Percentiles rank a stretch among this genome's conserved stretches.
Evolutionary conservation across 129 eudicot species (phyloP).

Genomic region (Deinandra increscens): DNA sequence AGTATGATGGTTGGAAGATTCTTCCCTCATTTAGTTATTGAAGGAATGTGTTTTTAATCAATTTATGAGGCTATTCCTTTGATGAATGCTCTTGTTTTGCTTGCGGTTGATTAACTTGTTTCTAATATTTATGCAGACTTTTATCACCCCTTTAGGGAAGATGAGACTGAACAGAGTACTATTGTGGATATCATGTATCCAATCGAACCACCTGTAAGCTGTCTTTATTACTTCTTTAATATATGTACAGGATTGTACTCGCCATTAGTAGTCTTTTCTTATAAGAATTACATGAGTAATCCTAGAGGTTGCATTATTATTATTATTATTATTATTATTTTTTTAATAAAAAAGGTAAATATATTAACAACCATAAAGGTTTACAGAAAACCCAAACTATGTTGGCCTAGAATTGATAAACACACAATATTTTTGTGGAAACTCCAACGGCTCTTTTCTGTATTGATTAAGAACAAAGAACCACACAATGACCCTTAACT

Average conservation of each 20-base stretch:
- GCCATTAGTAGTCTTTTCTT: not conserved
- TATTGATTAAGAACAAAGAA: no score
- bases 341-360: not conserved
- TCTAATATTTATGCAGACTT: conserved; percentile 46
- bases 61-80: no score
- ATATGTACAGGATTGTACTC: conserved; percentile 12
- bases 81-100: not conserved
- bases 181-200: conserved; percentile 67
- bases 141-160: conserved; percentile 76
- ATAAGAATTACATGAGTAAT: not conserved
- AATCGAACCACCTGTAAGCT: conserved; percentile 65
- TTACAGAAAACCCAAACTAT: not conserved
- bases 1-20: no score
- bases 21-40: no score
- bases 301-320: not conserved
- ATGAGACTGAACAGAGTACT: conserved; percentile 81
- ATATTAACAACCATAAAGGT: not conserved
- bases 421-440: no score
- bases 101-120: not conserved
- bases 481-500: no score
- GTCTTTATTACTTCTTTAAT: not conserved
- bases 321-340: no score
- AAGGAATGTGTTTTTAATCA: no score
- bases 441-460: no score
- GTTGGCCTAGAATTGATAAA: no score